Evolutionary conservation across 139 green algal genomes (phyloP).

Genomic region (Chlorella sp.): DNA sequence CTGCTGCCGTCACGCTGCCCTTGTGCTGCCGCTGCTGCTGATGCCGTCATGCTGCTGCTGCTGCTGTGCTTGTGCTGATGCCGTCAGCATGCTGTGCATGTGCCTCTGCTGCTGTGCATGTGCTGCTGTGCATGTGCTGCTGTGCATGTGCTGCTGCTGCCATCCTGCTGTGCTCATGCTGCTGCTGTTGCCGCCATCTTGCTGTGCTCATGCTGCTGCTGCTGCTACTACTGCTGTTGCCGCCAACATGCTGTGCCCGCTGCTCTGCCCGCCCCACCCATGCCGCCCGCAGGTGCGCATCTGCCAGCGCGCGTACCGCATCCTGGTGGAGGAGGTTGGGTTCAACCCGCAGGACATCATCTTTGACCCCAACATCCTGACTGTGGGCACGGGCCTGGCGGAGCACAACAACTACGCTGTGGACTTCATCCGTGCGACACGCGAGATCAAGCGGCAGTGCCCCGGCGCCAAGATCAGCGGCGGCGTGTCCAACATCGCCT

Average conservation of each 20-base stretch:
- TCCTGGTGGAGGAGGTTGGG: conserved; percentile 95
- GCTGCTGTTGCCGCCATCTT: neutral
- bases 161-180: neutral
- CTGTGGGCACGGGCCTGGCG: conserved; percentile 93
- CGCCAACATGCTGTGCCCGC: neutral
- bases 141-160: neutral
- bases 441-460: conserved; percentile 95
- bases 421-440: conserved; percentile 95
- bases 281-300: conserved; percentile 78
- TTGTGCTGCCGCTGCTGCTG: too few relatives aligned
- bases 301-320: conserved; percentile 92
- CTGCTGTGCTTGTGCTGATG: too few relatives aligned
- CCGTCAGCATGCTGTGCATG: too few relatives aligned
- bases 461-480: conserved; percentile 95
- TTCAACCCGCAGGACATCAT: conserved; percentile 98
- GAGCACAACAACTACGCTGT: conserved; percentile 99
- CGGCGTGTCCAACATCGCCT: conserved; percentile 98
- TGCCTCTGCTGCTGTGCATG: neutral
- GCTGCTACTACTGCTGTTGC: too few relatives aligned
- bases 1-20: too few relatives aligned
- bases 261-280: neutral
- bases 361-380: conserved; percentile 99
- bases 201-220: neutral
- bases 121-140: neutral
- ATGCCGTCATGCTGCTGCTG: neutral